Evolutionary conservation across 768 basidiomycete species (phyloP), one percentile per base, ranked within the genome.

Genomic region (Amyloporia xantha): DNA sequence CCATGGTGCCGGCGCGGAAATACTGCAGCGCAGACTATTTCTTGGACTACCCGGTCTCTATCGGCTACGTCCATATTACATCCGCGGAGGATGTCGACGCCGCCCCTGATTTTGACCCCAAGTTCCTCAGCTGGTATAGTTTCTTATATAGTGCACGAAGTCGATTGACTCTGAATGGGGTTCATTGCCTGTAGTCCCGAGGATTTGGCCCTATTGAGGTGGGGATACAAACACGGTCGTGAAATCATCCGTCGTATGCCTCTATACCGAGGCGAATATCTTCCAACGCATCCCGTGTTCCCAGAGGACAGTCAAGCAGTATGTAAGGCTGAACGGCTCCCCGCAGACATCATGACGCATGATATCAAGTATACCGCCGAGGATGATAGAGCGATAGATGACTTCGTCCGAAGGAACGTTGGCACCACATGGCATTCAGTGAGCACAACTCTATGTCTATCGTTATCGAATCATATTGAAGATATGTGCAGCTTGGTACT

Each of bases 221-320:
- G 77, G 70, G 67, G 58, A 0, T 84, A 82, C 61, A 85, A 84
- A 54, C 71, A 70, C 46, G 47, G 59, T 3, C 71, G 81, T 1
- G 82, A 85, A 63, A 53, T 78, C 9, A 65, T 68, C 3, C 73
- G 83, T 28, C 76, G 82, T 13, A 79, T 81, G 74, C 49, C 62
- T 12, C 55, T 50, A 36, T 72, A 70, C 40, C 62, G 67, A 13
- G 70, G 70, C n/a, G 68, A 69, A 45, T 53, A 59, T 15, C 36
- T 50, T 0, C 40, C 36, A 7, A 17, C 41, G 13, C 64, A 66
- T 45, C 71, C 71, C 1, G 19, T 47, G 5, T 73, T 73, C 42
- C 35, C 60, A 0, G 46, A 46, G 2, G 63, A 60, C 23, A 61
- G 68, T 19, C 42, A 50, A 23, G 70, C 71, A 7, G 42, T 50